Percentiles rank a stretch among this genome's conserved stretches.
Evolutionary conservation across 768 basidiomycete species (phyloP).

Genomic region (Holtermannia corniformis): DNA sequence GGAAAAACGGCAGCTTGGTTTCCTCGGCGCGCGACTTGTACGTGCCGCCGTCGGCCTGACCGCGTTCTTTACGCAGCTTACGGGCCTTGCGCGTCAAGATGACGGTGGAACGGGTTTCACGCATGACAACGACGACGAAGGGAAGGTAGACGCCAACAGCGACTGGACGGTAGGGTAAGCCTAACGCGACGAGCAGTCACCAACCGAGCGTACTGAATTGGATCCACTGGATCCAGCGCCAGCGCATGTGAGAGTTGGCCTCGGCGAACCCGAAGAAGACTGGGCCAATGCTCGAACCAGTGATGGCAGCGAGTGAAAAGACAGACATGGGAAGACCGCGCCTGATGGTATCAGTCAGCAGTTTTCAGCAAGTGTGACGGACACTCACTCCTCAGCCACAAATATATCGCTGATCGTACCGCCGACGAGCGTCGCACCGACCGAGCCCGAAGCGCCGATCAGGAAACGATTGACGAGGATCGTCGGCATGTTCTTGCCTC

Average conservation of each 20-base stretch:
- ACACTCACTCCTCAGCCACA: conserved; percentile 27
- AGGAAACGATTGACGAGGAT: conserved; percentile 40
- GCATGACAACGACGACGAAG: conserved; percentile 51
- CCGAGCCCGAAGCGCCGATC: conserved; percentile 36
- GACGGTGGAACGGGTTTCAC: conserved; percentile 63
- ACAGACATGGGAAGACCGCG: conserved; percentile 70
- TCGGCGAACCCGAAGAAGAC: conserved; percentile 54
- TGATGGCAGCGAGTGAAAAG: conserved; percentile 56
- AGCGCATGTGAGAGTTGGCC: conserved; percentile 50
- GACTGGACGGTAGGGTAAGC: conserved; percentile 35
- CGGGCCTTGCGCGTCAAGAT: conserved; percentile 59
- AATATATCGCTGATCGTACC: conserved; percentile 43
- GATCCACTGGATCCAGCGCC: conserved; percentile 82
- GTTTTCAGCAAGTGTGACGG: neutral
- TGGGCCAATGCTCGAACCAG: conserved; percentile 57
- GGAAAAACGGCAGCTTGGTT: conserved; percentile 23
- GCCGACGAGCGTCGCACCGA: conserved; percentile 42
- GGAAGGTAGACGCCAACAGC: conserved; percentile 50
- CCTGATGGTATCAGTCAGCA: conserved; percentile 44
- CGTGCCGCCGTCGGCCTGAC: conserved; percentile 44
- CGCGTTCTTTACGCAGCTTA: conserved; percentile 56
- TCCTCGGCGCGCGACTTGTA: conserved; percentile 35
- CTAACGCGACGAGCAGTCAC: conserved; percentile 42
- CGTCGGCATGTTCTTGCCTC: conserved; percentile 38
- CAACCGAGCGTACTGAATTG: conserved; percentile 45